These are phyloP conservation scores for Hysterium pulicare DNA, from an alignment of 2,329 filamentous ascomycete species.

Conservation along the genomic window DNA sequence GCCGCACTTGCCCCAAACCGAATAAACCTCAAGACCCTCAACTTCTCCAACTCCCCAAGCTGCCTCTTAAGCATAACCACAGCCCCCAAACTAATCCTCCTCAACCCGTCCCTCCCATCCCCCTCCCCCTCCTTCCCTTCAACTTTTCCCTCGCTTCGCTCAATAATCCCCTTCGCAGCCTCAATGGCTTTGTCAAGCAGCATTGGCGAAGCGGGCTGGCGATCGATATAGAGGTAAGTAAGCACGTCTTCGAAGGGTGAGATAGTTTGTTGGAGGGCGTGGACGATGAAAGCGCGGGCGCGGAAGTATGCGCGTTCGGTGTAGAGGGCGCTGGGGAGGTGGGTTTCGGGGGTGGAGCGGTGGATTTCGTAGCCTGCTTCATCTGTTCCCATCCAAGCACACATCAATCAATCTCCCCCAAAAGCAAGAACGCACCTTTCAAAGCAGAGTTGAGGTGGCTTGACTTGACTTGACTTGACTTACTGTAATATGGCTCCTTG, in stretches of 20 bases:
- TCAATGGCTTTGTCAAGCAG: constrained; percentile 45
- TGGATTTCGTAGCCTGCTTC: constrained; percentile 60
- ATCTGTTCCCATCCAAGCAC: constrained; percentile 34
- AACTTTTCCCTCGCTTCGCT: constrained; percentile 30
- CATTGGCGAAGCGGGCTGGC: constrained; percentile 31
- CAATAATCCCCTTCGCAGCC: constrained; percentile 41
- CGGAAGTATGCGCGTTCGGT: constrained; percentile 55
- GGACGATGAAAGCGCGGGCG: constrained; percentile 50
- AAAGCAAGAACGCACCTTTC: neutral
- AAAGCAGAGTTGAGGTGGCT: neutral
- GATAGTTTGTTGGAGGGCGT: constrained; percentile 42
- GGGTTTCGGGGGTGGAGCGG: constrained; percentile 45
- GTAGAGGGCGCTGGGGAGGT: constrained; percentile 48
- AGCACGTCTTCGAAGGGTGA: constrained; percentile 52
- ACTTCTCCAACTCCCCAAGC: constrained; percentile 36
- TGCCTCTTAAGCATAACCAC: constrained; percentile 41
- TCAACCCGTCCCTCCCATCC: constrained; percentile 43
- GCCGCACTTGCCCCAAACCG: too few species aligned
- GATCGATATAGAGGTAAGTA: constrained; percentile 48
- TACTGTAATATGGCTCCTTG: constrained; percentile 59
- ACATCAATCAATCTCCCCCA: too few species aligned
- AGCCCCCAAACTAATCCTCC: constrained; percentile 48
- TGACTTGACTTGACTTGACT: constrained; percentile 12
- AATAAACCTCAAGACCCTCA: too few species aligned
- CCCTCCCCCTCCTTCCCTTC: constrained; percentile 12